Evolutionary conservation across 352 stramenopile genomes (phyloP).

Genomic region (Phytopythium litorale): DNA sequence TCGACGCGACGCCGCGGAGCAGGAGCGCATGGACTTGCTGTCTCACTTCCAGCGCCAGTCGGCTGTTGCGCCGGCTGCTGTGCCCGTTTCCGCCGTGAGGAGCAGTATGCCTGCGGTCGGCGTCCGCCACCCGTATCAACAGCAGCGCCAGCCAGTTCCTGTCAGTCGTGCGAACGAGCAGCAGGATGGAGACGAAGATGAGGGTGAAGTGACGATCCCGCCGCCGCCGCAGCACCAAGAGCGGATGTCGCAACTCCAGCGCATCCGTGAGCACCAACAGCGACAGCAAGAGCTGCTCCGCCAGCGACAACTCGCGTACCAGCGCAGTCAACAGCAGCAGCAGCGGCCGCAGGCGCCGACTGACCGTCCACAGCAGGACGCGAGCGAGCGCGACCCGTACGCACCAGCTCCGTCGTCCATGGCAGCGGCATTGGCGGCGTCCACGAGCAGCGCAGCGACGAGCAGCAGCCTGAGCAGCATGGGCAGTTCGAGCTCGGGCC

Average conservation of each 20-base stretch:
- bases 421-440: constrained; percentile 6
- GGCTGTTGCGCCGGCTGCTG: constrained; percentile 19
- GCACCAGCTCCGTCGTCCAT: constrained; percentile 15
- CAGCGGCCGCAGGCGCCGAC: constrained; percentile 14
- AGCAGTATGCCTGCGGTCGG: not conserved
- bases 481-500: constrained; percentile 25
- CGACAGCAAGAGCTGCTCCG: constrained; percentile 21
- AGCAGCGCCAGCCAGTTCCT: not conserved
- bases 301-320: constrained; percentile 9
- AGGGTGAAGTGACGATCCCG: not conserved
- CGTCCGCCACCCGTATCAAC: constrained; percentile 9
- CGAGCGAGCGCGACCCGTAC: constrained; percentile 9
- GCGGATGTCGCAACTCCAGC: constrained; percentile 10
- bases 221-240: constrained; percentile 8
- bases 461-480: constrained; percentile 33
- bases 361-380: constrained; percentile 18
- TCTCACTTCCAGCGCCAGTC: constrained; percentile 30
- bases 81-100: not conserved
- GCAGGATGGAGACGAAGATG: constrained; percentile 15
- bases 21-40: constrained; percentile 30
- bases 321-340: constrained; percentile 18
- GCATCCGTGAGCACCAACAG: constrained; percentile 12
- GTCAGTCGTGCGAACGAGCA: constrained; percentile 22
- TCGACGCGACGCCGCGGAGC: constrained; percentile 13
- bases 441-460: constrained; percentile 12